Conservation (phyloP, 2,329 filamentous ascomycete genomes). For the Colletotrichum sp. region DNA sequence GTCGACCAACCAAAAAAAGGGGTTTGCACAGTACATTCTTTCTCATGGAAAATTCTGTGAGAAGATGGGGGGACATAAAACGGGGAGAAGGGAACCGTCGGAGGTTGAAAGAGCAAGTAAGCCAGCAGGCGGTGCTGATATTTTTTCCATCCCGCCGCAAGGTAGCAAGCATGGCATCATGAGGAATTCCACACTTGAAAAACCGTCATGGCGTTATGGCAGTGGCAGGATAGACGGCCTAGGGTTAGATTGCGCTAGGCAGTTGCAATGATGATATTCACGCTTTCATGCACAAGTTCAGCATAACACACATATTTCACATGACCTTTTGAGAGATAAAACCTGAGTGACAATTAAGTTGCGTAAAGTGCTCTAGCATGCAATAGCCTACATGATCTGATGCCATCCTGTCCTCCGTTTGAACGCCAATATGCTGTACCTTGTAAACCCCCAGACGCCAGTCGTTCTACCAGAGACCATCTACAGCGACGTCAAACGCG, state of each 20-base stretch:
- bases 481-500: slow-evolving; percentile 4
- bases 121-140: slow-evolving; percentile 10
- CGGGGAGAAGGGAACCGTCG: neutral
- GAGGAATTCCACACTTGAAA: slow-evolving; percentile 21
- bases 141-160: slow-evolving; percentile 11
- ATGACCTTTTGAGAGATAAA: neutral
- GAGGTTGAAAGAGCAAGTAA: slow-evolving; percentile 1
- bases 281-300: slow-evolving; percentile 18
- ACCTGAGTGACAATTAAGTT: slow-evolving; percentile 21
- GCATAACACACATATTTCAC: neutral
- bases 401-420: slow-evolving; percentile 19
- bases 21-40: neutral
- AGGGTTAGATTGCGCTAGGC: slow-evolving; percentile 20
- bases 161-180: slow-evolving; percentile 23
- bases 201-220: slow-evolving; percentile 26
- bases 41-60: neutral
- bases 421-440: slow-evolving; percentile 21
- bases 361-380: slow-evolving; percentile 21
- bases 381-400: slow-evolving; percentile 20
- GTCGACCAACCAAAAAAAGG: neutral
- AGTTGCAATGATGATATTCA: slow-evolving; percentile 23
- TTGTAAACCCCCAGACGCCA: slow-evolving; percentile 12
- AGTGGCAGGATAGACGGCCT: slow-evolving; percentile 25
- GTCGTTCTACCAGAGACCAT: slow-evolving; percentile 19
- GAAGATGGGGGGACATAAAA: neutral